Base-by-base conservation (phyloP, 306 rosid genomes). In the Castanea sativa region DNA sequence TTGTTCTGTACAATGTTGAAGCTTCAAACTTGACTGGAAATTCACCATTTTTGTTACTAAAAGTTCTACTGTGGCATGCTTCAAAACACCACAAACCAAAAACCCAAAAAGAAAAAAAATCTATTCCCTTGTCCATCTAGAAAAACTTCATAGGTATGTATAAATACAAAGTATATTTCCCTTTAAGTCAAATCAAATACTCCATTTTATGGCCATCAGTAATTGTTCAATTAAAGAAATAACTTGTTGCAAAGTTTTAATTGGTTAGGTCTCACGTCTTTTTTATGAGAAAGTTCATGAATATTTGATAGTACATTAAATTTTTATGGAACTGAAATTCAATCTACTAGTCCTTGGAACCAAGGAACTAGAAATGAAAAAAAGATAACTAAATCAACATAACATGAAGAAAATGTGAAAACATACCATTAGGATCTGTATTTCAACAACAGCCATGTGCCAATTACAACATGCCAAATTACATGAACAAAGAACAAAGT, bases 341-440 rank as follows among this genome's bases (percentile, higher is more conserved):
- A 23, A 59, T 59, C 33, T 59, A 59, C 67, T 59, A 23, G 33
- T 5, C 30, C 27, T 13, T 10, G 67, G 67, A 59, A 59, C 11
- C 45, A 12, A 41, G 45, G 45, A 41, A 41, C 11, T 49, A 12
- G 16, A 49, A 59, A 59, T 4, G 13, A 25, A 21, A 59, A 59
- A 59, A 13, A 19, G 16, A 12, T 23, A 59, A 23, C 6, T 12
- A 25, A 59, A 20, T 19, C 52, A 32, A 13, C 72, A 9, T 2
- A 30, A 64, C 13, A 64, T 6, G 19, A 8, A 5, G 14, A 35
- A 19, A 67, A 5, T 30, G 41, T 6, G 52, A 12, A 67, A 81
- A 52, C 83, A 63, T 65, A 88, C 89, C 89, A 68, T 88, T 88
- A 25, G 91, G 91, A 71, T 88, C 91, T 81, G 70, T 29, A 45